Percentiles rank a stretch among this genome's conserved stretches.
Conservation (phyloP, 2,329 filamentous ascomycete genomes). For the Xylaria sp. region DNA sequence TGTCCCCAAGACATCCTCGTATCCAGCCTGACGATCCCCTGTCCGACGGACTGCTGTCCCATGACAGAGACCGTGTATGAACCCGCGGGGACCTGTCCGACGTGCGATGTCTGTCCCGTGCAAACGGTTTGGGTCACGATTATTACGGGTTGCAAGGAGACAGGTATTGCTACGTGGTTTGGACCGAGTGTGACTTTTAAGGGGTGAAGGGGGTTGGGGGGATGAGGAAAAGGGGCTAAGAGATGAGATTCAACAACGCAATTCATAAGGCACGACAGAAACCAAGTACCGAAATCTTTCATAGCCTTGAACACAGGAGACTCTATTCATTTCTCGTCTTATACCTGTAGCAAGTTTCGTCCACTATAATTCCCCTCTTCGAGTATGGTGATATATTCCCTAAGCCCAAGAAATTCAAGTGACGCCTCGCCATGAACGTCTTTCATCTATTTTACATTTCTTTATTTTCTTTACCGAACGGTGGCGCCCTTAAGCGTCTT, state of each 20-base stretch:
- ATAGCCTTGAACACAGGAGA: not conserved
- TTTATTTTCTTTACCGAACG: conserved; percentile 59
- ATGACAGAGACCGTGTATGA: conserved; percentile 30
- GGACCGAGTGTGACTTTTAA: not conserved
- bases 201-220: not conserved
- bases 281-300: not conserved
- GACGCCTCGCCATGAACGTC: no score
- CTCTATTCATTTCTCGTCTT: not conserved
- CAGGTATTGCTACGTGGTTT: not conserved
- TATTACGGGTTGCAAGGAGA: conserved; percentile 25
- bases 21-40: conserved; percentile 34
- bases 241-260: not conserved
- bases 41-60: conserved; percentile 36
- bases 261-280: not conserved
- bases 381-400: no score
- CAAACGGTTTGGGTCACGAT: conserved; percentile 28
- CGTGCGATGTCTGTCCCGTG: conserved; percentile 26
- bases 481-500: conserved; percentile 72
- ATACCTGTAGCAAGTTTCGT: no score
- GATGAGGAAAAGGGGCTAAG: not conserved
- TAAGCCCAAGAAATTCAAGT: no score
- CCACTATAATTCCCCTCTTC: no score
- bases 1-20: conserved; percentile 32
- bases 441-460: not conserved
- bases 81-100: conserved; percentile 22